Percentiles rank a stretch among this genome's conserved stretches.
Evolutionary conservation across 2,329 filamentous ascomycete species (phyloP).

Genomic region (Colletotrichum orbiculare): DNA sequence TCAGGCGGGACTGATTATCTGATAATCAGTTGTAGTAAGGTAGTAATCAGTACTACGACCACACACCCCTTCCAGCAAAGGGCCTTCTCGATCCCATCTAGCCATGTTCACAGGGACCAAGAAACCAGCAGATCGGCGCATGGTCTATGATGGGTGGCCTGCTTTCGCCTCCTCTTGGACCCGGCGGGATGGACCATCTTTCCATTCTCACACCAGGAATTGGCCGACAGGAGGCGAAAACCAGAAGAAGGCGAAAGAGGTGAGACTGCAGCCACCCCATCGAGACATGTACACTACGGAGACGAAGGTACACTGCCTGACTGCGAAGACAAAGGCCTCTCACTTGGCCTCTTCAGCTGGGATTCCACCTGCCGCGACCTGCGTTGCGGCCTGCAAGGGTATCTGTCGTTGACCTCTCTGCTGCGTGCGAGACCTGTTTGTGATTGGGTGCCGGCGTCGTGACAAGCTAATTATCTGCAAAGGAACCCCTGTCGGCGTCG

Average conservation of each 20-base stretch:
- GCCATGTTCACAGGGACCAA: constrained; percentile 7
- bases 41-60: too few relatives aligned
- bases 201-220: too few relatives aligned
- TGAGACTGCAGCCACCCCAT: constrained; percentile 3
- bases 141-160: constrained; percentile 10
- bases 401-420: constrained; percentile 4
- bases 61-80: background rate
- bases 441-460: constrained; percentile 10
- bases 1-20: background rate
- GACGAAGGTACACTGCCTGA: background rate
- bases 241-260: constrained; percentile 10
- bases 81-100: constrained; percentile 6
- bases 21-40: constrained; percentile 5
- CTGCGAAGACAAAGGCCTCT: background rate
- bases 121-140: constrained; percentile 22
- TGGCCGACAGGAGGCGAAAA: too few relatives aligned
- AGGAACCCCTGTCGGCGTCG: constrained; percentile 19
- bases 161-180: constrained; percentile 14
- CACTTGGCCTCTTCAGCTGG: background rate
- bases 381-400: constrained; percentile 20
- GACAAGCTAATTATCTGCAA: constrained; percentile 22
- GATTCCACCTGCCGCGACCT: constrained; percentile 30
- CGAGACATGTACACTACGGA: too few relatives aligned
- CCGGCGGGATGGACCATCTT: too few relatives aligned
- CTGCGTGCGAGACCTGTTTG: background rate